Conservation (phyloP, 106 monocot genomes). For the Dioscorea zingiberensis region DNA sequence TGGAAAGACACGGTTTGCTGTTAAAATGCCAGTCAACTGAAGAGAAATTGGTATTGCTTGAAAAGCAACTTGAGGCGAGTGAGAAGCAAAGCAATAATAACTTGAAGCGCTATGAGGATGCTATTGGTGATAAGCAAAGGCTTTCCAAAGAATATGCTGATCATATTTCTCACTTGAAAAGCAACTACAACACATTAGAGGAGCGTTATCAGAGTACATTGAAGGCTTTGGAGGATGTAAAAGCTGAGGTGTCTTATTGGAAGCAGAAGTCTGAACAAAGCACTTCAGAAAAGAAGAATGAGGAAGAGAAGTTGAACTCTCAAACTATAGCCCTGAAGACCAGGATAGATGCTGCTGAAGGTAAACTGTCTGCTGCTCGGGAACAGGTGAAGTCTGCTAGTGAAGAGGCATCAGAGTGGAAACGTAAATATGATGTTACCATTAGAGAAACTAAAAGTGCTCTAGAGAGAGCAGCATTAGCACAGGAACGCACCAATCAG, state of each 20-base stretch:
- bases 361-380: conserved; percentile 70
- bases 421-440: conserved; percentile 76
- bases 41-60: conserved; percentile 62
- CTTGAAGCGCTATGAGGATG: conserved; percentile 87
- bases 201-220: conserved; percentile 60
- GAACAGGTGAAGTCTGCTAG: conserved; percentile 80
- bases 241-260: conserved; percentile 60
- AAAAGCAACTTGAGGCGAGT: conserved; percentile 77
- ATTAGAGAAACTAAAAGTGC: conserved; percentile 67
- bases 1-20: conserved; percentile 52
- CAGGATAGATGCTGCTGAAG: conserved; percentile 63
- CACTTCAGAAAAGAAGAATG: conserved; percentile 52
- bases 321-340: conserved; percentile 62
- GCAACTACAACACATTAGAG: conserved; percentile 74
- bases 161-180: conserved; percentile 70
- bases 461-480: conserved; percentile 65
- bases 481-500: conserved; percentile 71
- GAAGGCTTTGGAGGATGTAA: conserved; percentile 48
- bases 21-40: conserved; percentile 65
- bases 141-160: conserved; percentile 67
- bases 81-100: conserved; percentile 81
- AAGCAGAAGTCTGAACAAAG: conserved; percentile 54
- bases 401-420: conserved; percentile 92
- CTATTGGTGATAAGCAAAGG: conserved; percentile 74
- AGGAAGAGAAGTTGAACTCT: conserved; percentile 63